Evolutionary conservation across 176 grass and related monocot genomes (phyloP), one percentile per base, ranked within the genome.

Genomic region (Triticum turgidum): DNA sequence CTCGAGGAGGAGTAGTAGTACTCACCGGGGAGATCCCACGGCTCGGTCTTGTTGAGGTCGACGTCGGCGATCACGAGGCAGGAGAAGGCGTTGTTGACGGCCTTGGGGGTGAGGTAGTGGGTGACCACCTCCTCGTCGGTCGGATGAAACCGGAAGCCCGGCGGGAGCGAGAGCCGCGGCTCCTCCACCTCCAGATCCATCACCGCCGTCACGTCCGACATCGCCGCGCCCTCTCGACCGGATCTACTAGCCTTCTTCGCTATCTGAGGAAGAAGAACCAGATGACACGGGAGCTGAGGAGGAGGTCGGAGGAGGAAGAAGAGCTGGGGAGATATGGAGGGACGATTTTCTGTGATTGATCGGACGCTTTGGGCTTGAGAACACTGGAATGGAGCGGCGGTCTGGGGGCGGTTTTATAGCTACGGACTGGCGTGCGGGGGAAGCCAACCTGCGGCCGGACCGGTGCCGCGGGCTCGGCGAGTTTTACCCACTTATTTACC

Each of bases 91-190:
- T 38, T 45, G 80, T 89, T 8, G 39, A 88, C 42, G 38, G 67
- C 85, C 84, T 99, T 97, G 5, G 6, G 87, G 7, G 85, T 80
- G 33, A 99, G 89, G 90, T 99, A 97, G 87, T 89, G 38, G 18
- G 89, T 32, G 0, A 96, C 76, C 13, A 99, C 78, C 89, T 99
- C 97, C 52, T 92, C 97, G 35, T 99, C 97, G 0, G 92, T 93
- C 4, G 97, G 97, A 77, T 99, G 97, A 83, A 97, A 99, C 1
- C 97, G 79, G 87, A 99, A 99, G 1, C 97, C 97, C 18, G 94
- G 94, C 11, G 97, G 94, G 24, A 99, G 73, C 9, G 89, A 91
- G 7, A 93, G 83, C 39, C 1, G 35, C 51, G 65, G 24, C 80
- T 83, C 77, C 72, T 82, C 81, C 39, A 69, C 77, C 32, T 27